These are phyloP conservation scores for Hygrocybe coccinea DNA, from an alignment of 768 basidiomycete genomes.

Conservation along the genomic window DNA sequence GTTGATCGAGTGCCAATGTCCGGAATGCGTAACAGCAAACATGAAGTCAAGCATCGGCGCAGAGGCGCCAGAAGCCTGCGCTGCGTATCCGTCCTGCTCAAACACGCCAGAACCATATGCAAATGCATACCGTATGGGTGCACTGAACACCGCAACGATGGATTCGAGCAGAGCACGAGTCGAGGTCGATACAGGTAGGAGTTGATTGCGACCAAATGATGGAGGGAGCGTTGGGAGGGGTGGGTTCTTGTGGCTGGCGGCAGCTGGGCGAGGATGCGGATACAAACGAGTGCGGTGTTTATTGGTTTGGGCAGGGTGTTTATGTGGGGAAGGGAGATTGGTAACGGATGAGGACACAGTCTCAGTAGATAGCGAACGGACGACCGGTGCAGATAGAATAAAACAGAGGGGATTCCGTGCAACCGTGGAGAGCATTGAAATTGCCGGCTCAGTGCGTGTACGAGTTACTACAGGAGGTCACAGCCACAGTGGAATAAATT, in stretches of 20 bases:
- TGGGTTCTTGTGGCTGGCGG: conserved; percentile 32
- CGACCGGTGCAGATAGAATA: conserved; percentile 19
- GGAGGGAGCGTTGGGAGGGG: conserved; percentile 56
- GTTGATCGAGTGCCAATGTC: conserved; percentile 94
- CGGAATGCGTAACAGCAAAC: conserved; percentile 90
- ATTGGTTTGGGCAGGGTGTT: conserved; percentile 15
- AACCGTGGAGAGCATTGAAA: conserved; percentile 15
- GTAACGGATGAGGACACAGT: conserved; percentile 32
- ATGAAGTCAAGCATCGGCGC: conserved; percentile 93
- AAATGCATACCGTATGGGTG: conserved; percentile 93
- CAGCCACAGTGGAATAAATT: no score
- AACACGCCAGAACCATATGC: conserved; percentile 98
- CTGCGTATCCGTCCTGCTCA: conserved; percentile 76
- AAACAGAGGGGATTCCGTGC: neutral
- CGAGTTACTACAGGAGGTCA: no score
- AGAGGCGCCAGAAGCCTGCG: conserved; percentile 27
- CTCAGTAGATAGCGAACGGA: conserved; percentile 45
- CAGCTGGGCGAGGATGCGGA: conserved; percentile 46
- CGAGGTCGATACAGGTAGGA: conserved; percentile 72
- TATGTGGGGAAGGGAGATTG: conserved; percentile 33
- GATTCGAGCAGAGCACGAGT: conserved; percentile 76
- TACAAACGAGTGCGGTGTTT: conserved; percentile 39
- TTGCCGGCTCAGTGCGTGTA: neutral
- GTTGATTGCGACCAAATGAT: conserved; percentile 75
- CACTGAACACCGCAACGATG: conserved; percentile 76